These are phyloP conservation scores for Apiospora aurea DNA, from an alignment of 2,329 filamentous ascomycete species.

Conservation along the genomic window DNA sequence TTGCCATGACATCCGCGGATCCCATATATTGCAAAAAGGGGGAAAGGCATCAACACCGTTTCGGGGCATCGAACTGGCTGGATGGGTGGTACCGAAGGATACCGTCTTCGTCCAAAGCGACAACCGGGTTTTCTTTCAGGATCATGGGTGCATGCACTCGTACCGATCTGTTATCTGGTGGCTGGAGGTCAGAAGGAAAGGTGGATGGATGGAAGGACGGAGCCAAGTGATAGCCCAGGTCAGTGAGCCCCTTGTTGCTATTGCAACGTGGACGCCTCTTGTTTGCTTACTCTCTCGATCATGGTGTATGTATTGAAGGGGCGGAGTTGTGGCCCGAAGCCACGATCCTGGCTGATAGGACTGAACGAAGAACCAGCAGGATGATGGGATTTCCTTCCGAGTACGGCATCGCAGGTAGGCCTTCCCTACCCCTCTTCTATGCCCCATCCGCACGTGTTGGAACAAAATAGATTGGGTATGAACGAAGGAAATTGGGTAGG, in stretches of 20 bases:
- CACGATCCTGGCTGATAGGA: slow-evolving; percentile 5
- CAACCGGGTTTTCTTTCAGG: neutral
- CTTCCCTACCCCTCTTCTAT: neutral
- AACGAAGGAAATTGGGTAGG: neutral
- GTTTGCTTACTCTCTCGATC: neutral
- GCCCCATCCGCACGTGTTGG: neutral
- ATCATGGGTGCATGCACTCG: neutral
- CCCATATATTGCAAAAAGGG: neutral
- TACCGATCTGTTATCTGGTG: neutral
- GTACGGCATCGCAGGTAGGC: slow-evolving; percentile 8
- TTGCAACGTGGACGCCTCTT: slow-evolving; percentile 9
- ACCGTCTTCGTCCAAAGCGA: neutral
- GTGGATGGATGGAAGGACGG: neutral
- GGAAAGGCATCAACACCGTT: neutral
- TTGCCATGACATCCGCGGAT: neutral
- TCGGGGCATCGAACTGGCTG: neutral
- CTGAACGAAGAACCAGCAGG: slow-evolving; percentile 7
- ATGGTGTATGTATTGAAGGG: neutral
- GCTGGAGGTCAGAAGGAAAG: neutral
- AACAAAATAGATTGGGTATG: neutral
- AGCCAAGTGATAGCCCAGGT: neutral
- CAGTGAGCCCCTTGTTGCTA: neutral
- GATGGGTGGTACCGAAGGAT: neutral
- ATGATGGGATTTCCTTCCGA: neutral
- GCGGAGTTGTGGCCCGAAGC: neutral